Percentiles rank a stretch among this genome's conserved stretches.
These are phyloP conservation scores for Ceratocystis lukuohia DNA, from an alignment of 2,329 filamentous ascomycete genomes.

Conservation along the genomic window DNA sequence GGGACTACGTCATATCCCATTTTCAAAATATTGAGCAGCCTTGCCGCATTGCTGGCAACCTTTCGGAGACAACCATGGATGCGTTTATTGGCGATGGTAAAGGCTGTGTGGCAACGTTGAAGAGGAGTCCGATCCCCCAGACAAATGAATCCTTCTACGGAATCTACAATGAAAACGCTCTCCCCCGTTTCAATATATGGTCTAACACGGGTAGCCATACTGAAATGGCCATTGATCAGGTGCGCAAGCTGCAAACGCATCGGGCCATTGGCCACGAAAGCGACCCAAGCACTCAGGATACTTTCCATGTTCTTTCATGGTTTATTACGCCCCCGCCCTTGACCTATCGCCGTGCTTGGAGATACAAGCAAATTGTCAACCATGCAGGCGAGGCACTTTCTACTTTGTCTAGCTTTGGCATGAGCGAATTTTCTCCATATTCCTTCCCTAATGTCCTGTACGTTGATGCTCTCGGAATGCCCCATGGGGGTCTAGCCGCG, in stretches of 20 bases:
- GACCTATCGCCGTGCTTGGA: conserved; percentile 4
- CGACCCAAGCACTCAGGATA: conserved; percentile 10
- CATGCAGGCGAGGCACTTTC: conserved; percentile 12
- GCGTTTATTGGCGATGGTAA: conserved; percentile 19
- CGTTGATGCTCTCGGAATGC: conserved; percentile 16
- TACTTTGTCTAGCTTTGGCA: conserved; percentile 17
- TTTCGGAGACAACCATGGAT: conserved; percentile 27
- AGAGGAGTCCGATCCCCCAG: conserved; percentile 10
- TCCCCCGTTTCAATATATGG: conserved; percentile 9
- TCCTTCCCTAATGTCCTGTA: conserved; percentile 19
- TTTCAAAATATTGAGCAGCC: conserved; percentile 28
- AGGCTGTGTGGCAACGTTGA: conserved; percentile 23
- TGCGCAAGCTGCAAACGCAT: conserved; percentile 12
- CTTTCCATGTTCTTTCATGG: conserved; percentile 15
- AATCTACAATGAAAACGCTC: conserved; percentile 3
- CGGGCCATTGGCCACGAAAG: conserved; percentile 9
- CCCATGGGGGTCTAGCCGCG: conserved; percentile 9
- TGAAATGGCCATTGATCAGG: conserved; percentile 12
- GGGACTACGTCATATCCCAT: conserved; percentile 29
- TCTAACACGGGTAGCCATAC: conserved; percentile 10
- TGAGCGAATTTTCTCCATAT: conserved; percentile 19
- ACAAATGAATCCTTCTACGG: conserved; percentile 4
- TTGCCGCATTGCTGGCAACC: background rate
- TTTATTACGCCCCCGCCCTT: conserved; percentile 10
- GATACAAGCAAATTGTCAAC: conserved; percentile 7